Conservation (phyloP, 2,329 filamentous ascomycete genomes). For the Didymosphaeria variabile region DNA sequence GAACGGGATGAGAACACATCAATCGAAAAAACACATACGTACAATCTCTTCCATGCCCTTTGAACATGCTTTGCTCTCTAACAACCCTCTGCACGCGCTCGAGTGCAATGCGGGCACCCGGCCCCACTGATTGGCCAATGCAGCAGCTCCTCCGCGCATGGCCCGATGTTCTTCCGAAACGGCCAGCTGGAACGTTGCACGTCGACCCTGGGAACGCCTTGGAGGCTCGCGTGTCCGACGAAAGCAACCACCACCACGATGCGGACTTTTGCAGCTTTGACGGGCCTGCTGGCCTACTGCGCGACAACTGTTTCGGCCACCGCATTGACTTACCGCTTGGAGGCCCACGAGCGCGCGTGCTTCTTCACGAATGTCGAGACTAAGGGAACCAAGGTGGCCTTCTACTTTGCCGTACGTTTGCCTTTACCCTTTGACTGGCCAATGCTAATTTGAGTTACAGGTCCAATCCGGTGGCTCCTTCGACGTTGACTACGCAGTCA, state of each 20-base stretch:
- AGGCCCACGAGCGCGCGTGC: conserved; percentile 92
- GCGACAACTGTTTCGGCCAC: conserved; percentile 80
- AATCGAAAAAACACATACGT: not conserved
- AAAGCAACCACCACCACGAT: conserved; percentile 34
- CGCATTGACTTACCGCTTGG: conserved; percentile 91
- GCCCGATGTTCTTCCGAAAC: conserved; percentile 32
- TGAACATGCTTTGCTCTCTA: not conserved
- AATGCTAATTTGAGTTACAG: conserved; percentile 57
- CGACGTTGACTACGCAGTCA: conserved; percentile 92
- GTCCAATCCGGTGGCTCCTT: conserved; percentile 98
- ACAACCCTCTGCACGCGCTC: not conserved
- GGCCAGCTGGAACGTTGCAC: conserved; percentile 37
- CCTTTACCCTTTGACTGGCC: not conserved
- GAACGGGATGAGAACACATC: conserved; percentile 9
- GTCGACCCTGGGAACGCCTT: not conserved
- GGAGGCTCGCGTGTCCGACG: conserved; percentile 6
- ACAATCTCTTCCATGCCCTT: not conserved
- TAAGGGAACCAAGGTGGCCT: conserved; percentile 87
- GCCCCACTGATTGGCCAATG: conserved; percentile 27
- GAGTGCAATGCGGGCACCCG: not conserved
- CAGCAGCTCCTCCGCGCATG: conserved; percentile 24
- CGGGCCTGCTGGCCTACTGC: conserved; percentile 72
- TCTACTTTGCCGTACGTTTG: conserved; percentile 90
- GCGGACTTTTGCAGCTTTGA: conserved; percentile 44
- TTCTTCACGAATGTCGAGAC: conserved; percentile 86